These are phyloP conservation scores for Acer negundo DNA, from an alignment of 345 rosid species.

Conservation along the genomic window DNA sequence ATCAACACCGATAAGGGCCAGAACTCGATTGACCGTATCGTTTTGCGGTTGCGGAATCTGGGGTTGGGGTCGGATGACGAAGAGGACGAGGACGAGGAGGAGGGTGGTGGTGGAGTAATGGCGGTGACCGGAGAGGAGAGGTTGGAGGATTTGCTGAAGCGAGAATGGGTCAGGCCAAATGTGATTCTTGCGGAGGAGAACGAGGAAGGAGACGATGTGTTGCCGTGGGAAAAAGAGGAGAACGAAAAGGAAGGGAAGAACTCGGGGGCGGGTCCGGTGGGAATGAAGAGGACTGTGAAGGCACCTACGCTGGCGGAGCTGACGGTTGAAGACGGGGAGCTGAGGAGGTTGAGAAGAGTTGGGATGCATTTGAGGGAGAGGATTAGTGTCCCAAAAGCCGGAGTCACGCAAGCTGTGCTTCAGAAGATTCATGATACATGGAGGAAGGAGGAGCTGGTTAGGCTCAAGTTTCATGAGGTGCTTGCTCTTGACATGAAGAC, in stretches of 20 bases:
- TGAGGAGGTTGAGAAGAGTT: constrained; percentile 71
- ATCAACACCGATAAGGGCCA: constrained; percentile 46
- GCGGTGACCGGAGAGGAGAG: constrained; percentile 79
- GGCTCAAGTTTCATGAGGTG: constrained; percentile 93
- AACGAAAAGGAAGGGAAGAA: constrained; percentile 34
- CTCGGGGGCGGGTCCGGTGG: background rate
- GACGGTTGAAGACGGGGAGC: constrained; percentile 86
- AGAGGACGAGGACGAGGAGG: constrained; percentile 36
- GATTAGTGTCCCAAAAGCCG: constrained; percentile 86
- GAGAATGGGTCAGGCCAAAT: constrained; percentile 94
- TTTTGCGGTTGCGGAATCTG: constrained; percentile 76
- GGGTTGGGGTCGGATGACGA: constrained; percentile 77
- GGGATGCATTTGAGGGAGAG: constrained; percentile 86
- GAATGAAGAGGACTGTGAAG: constrained; percentile 45
- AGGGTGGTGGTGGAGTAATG: constrained; percentile 16
- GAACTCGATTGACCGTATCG: constrained; percentile 80
- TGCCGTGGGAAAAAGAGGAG: constrained; percentile 74
- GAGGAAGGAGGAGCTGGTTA: constrained; percentile 92
- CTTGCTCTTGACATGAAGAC: constrained; percentile 92
- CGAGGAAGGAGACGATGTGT: constrained; percentile 31
- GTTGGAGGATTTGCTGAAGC: constrained; percentile 69
- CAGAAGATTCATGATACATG: constrained; percentile 90
- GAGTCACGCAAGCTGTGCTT: constrained; percentile 75
- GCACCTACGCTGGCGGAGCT: constrained; percentile 92
- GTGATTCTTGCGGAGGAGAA: constrained; percentile 50